Conservation (phyloP, 164 flowering plant species). For the Stephania japonica region DNA sequence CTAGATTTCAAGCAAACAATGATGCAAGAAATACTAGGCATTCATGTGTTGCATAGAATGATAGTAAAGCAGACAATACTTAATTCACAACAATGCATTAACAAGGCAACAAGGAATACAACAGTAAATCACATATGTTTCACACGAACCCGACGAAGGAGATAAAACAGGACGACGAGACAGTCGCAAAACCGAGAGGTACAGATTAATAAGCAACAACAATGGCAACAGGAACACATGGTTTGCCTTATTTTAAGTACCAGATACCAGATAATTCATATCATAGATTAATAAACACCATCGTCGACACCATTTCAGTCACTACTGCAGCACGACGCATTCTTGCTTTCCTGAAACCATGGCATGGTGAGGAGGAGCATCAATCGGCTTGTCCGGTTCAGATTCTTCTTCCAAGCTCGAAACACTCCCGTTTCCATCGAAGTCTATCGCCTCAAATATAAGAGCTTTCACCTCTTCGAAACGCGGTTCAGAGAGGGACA, state of each 20-base stretch:
- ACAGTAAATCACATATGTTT: constrained; percentile 1
- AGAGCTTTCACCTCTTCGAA: constrained; percentile 59
- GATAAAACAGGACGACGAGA: background rate
- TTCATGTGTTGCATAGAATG: no score
- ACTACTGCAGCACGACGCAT: constrained; percentile 49
- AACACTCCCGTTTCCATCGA: constrained; percentile 10
- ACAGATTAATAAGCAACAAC: background rate
- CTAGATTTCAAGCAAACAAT: no score
- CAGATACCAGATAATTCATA: background rate
- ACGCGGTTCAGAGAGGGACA: constrained; percentile 69
- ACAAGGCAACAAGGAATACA: background rate
- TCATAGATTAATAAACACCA: background rate
- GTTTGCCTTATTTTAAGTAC: constrained; percentile 32
- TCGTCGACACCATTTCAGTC: background rate
- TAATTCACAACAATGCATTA: background rate
- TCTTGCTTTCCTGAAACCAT: constrained; percentile 43
- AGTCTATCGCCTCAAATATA: constrained; percentile 49
- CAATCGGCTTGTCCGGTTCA: constrained; percentile 22
- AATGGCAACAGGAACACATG: constrained; percentile 11
- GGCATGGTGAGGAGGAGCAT: constrained; percentile 22
- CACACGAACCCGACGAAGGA: background rate
- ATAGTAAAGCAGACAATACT: no score
- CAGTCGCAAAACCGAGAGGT: background rate
- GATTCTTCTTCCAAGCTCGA: constrained; percentile 19
- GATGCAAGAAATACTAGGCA: no score